A percentile compares a stretch with the other conserved stretches of the same genome.
Evolutionary conservation across 2,329 filamentous ascomycete species (phyloP).

Genomic region (Bipolaris zeicola): DNA sequence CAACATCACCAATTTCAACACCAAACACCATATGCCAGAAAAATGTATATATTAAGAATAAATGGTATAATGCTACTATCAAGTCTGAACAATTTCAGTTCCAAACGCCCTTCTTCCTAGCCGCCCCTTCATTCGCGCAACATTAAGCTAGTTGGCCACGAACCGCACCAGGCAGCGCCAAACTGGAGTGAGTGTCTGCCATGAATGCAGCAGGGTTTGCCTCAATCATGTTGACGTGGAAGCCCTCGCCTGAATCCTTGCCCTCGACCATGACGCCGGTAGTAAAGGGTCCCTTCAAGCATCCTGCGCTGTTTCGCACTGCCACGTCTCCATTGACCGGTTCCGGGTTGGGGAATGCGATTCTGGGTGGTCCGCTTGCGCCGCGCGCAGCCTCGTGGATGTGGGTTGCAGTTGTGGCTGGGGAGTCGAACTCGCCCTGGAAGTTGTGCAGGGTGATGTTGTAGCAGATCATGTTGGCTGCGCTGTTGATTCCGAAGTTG

Average conservation of each 20-base stretch:
- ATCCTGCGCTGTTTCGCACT: slow-evolving; percentile 31
- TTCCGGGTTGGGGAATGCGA: slow-evolving; percentile 36
- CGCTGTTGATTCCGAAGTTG: slow-evolving; percentile 60
- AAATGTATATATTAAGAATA: background rate
- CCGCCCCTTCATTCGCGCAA: background rate
- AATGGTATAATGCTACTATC: background rate
- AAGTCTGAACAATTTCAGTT: background rate
- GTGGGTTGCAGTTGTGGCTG: slow-evolving; percentile 61
- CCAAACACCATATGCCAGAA: background rate
- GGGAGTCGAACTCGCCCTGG: slow-evolving; percentile 58
- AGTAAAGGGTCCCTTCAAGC: slow-evolving; percentile 32
- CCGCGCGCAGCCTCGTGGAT: slow-evolving; percentile 59
- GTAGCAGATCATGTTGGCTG: slow-evolving; percentile 52
- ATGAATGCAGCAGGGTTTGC: slow-evolving; percentile 58
- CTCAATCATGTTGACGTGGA: slow-evolving; percentile 59
- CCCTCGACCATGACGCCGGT: slow-evolving; percentile 50
- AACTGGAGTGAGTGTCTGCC: slow-evolving; percentile 59
- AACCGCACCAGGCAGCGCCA: slow-evolving; percentile 60
- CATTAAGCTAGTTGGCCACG: slow-evolving; percentile 53
- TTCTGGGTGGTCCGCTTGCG: slow-evolving; percentile 57
- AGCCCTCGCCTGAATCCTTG: slow-evolving; percentile 56
- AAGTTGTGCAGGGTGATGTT: slow-evolving; percentile 60
- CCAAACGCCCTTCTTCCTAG: background rate
- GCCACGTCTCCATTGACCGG: slow-evolving; percentile 15
- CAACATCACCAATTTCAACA: background rate